Evolutionary conservation across 345 rosid genomes (phyloP).

Genomic region (Lepidium africanum): DNA sequence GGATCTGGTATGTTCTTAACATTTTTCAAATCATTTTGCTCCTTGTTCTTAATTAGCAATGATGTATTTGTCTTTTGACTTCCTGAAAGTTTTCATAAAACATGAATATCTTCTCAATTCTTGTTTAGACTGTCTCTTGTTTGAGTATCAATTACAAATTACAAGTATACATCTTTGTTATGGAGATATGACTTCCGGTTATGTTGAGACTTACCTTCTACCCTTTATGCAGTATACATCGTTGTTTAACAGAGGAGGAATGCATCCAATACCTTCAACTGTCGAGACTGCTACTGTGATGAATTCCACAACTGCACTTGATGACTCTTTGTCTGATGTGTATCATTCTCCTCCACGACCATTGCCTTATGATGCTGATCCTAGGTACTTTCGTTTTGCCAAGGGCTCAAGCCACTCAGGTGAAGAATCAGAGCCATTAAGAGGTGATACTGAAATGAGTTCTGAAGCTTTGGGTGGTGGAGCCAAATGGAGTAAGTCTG

Average conservation of each 20-base stretch:
- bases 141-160: not conserved
- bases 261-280: slow-evolving; percentile 66
- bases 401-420: slow-evolving; percentile 76
- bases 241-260: slow-evolving; percentile 66
- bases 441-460: slow-evolving; percentile 55
- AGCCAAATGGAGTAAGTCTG: slow-evolving; percentile 50
- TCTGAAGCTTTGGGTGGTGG: slow-evolving; percentile 45
- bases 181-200: not conserved
- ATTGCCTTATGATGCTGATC: slow-evolving; percentile 85
- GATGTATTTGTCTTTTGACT: not conserved
- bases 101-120: not conserved
- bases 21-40: not conserved
- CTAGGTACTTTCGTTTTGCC: slow-evolving; percentile 36
- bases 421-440: slow-evolving; percentile 75
- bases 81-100: not conserved
- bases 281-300: slow-evolving; percentile 58
- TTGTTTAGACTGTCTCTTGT: not conserved
- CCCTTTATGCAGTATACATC: slow-evolving; percentile 51
- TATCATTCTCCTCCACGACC: slow-evolving; percentile 92
- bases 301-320: slow-evolving; percentile 50
- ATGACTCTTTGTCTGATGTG: slow-evolving; percentile 72
- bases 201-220: not conserved
- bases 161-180: not conserved
- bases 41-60: not conserved
- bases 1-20: slow-evolving; percentile 46